phyloP scores from a whole-genome alignment of 2,329 filamentous ascomycete species.

The Botrytis fabae region DNA sequence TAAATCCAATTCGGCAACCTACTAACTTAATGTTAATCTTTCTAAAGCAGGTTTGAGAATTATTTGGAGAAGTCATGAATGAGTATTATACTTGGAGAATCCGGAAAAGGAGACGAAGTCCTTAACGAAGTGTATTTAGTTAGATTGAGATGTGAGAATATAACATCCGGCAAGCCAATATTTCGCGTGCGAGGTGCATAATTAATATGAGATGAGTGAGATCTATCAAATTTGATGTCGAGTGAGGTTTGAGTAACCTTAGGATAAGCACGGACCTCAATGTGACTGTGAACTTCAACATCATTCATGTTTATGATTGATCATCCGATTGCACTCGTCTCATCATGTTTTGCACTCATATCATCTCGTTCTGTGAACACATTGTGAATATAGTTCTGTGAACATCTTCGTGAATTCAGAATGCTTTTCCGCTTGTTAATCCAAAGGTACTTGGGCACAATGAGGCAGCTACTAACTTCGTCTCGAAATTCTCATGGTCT shows the following conservation, averaged over 20 bases:
- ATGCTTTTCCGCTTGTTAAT: no score
- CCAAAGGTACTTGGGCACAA: not conserved
- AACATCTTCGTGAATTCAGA: no score
- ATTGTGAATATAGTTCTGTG: no score
- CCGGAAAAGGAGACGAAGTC: not conserved
- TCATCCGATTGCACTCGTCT: not conserved
- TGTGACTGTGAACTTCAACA: not conserved
- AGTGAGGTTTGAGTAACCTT: accelerated
- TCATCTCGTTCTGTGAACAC: not conserved
- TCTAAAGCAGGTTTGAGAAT: not conserved
- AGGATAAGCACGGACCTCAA: not conserved
- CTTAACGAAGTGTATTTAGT: not conserved
- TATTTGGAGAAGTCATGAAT: not conserved
- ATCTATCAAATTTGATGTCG: not conserved
- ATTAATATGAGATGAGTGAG: not conserved
- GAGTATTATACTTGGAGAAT: no score
- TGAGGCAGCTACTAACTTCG: not conserved
- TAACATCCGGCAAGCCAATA: accelerated
- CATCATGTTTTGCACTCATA: not conserved
- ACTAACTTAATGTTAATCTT: not conserved
- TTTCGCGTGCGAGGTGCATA: not conserved
- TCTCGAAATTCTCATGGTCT: not conserved
- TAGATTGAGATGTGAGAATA: not conserved
- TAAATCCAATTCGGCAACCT: not conserved
- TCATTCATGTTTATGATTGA: not conserved